Evolutionary conservation across 208 protist genomes (phyloP).

Genomic region (Naegleria lovaniensis): DNA sequence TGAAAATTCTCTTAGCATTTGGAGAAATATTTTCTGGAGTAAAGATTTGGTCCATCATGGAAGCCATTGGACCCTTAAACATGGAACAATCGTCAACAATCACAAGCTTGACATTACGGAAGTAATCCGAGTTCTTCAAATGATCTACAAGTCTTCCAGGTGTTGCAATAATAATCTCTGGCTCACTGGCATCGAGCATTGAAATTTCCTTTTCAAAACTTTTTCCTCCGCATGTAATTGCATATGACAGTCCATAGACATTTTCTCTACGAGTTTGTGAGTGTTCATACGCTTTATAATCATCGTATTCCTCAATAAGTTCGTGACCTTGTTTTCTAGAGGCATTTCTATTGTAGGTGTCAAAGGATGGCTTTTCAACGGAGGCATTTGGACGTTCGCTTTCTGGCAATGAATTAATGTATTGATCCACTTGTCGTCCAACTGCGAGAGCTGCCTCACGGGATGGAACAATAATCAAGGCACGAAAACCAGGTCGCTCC

Average conservation of each 20-base stretch:
- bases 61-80: not conserved
- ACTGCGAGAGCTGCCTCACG: not conserved
- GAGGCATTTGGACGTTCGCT: not conserved
- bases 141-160: not conserved
- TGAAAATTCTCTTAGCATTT: not conserved
- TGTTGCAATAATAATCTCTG: constrained; percentile 27
- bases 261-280: not conserved
- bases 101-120: not conserved
- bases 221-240: not conserved
- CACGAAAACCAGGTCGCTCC: not conserved
- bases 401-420: not conserved
- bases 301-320: not conserved
- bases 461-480: not conserved
- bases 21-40: not conserved
- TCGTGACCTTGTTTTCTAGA: not conserved
- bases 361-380: not conserved
- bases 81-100: not conserved
- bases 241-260: not conserved
- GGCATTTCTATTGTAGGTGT: not conserved
- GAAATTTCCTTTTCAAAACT: not conserved
- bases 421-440: not conserved
- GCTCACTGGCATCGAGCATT: not conserved
- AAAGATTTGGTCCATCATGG: not conserved
- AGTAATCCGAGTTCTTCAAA: constrained; percentile 21
- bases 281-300: not conserved